Base-by-base conservation (phyloP, 768 basidiomycete genomes). In the Daedaleopsis nitida region DNA sequence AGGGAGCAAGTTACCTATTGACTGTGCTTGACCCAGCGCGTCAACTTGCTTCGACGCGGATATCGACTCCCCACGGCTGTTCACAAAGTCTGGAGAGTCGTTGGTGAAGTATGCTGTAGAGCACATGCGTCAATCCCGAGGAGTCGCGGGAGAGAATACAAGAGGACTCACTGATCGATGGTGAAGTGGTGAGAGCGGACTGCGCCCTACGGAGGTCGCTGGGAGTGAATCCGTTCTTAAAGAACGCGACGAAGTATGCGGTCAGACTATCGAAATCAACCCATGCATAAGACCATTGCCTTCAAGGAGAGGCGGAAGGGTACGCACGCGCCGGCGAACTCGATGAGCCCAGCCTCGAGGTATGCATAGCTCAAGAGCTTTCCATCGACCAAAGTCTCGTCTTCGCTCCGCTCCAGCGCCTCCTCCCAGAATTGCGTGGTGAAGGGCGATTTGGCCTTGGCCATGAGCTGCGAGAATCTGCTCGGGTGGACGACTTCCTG, bases 351-450 rank as follows among this genome's bases (percentile, higher is more conserved):
- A 32, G 84, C 83, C 65, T 89, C 87, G 38, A 89, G 65, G 67
- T 89, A 88, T 8, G 86, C 77, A 68, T 89, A 89, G 67, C 86
- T 86, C 17, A 89, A 75, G 45, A 89, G 73, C 65, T 83, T 85
- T 21, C 65, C 65, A 63, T 89, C 87, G 23, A 89, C 87, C 16
- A 89, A 76, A 1, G 77, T 81, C 68, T 89, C 87, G 54, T 78
- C 75, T 16, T 87, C 86, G 1, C 78, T 76, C 13, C 69, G 60
- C 68, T 86, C 85, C 51, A 86, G 68, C 3, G 73, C 62, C 34
- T 87, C 85, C 62, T 83, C 80, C 86, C 86, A 89, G 71, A 80
- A 88, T 5, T 71, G 66, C 24, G 82, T 77, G 13, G 80, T 85
- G 73, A 88, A 88, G 0, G 85, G 84, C 17, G 76, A 74, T 63